phyloP scores from a whole-genome alignment of 805 yeast genomes.

The Metschnikowia kunwiensis region DNA sequence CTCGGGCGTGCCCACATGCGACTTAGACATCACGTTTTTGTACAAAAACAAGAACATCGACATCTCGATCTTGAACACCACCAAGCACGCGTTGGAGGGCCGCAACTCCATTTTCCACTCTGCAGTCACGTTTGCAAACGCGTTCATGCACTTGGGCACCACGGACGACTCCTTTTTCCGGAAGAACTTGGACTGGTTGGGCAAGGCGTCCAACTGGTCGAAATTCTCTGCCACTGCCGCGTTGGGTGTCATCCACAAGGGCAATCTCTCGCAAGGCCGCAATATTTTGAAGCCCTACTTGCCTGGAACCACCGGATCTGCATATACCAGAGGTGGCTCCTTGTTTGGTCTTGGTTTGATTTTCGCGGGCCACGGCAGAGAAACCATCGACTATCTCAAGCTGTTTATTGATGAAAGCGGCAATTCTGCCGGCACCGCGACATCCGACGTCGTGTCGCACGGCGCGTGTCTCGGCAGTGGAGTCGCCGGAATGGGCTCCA shows the following conservation, averaged over 20 bases:
- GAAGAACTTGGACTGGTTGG: slow-evolving; percentile 90
- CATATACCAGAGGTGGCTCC: slow-evolving; percentile 94
- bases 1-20: slow-evolving; percentile 92
- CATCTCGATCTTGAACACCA: slow-evolving; percentile 70
- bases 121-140: slow-evolving; percentile 92
- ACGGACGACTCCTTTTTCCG: slow-evolving; percentile 92
- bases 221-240: slow-evolving; percentile 98
- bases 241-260: slow-evolving; percentile 93
- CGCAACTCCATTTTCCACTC: slow-evolving; percentile 92
- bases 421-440: slow-evolving; percentile 61
- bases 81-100: slow-evolving; percentile 81
- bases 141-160: slow-evolving; percentile 94
- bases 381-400: slow-evolving; percentile 75
- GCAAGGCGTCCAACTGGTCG: slow-evolving; percentile 98
- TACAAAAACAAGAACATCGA: slow-evolving; percentile 87
- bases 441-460: slow-evolving; percentile 80
- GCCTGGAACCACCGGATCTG: slow-evolving; percentile 76
- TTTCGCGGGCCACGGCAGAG: slow-evolving; percentile 94
- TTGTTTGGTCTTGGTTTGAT: slow-evolving; percentile 89
- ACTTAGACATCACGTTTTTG: slow-evolving; percentile 83
- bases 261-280: slow-evolving; percentile 88
- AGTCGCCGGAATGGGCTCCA: slow-evolving; percentile 94
- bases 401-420: slow-evolving; percentile 65
- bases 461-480: slow-evolving; percentile 96
- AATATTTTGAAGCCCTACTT: slow-evolving; percentile 84